A percentile compares a stretch with the other conserved stretches of the same genome.
These are phyloP conservation scores for Candida namnaoensis DNA, from an alignment of 805 yeast genomes.

Conservation along the genomic window DNA sequence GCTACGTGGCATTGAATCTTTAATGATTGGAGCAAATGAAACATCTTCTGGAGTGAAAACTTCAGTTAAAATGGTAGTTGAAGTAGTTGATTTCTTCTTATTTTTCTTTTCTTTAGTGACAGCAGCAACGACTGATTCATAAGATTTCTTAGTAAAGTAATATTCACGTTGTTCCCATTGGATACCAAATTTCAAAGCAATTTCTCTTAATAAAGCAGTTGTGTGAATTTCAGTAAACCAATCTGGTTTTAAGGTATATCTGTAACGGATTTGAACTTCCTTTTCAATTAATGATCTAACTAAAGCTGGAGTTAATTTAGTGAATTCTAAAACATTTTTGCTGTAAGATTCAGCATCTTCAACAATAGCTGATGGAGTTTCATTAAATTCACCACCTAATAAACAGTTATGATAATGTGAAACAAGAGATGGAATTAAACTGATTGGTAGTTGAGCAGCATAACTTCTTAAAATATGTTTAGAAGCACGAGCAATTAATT, in stretches of 20 bases:
- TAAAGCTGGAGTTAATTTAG: constrained; percentile 34
- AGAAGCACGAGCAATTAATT: constrained; percentile 71
- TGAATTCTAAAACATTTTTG: constrained; percentile 29
- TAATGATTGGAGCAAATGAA: constrained; percentile 66
- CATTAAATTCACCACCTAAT: constrained; percentile 42
- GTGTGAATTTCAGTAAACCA: constrained; percentile 38
- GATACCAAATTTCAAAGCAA: constrained; percentile 74
- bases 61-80: constrained; percentile 14
- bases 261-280: constrained; percentile 56
- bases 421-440: constrained; percentile 50
- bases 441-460: constrained; percentile 37
- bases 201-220: constrained; percentile 48
- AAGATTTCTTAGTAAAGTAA: constrained; percentile 30
- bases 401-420: constrained; percentile 67
- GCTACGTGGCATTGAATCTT: constrained; percentile 61
- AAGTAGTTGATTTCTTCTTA: constrained; percentile 21
- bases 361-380: constrained; percentile 28
- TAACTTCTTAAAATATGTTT: constrained; percentile 62
- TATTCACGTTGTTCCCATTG: constrained; percentile 57
- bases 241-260: constrained; percentile 41
- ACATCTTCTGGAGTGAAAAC: constrained; percentile 58
- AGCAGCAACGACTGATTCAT: constrained; percentile 19
- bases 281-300: constrained; percentile 35
- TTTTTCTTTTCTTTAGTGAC: constrained; percentile 20
- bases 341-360: constrained; percentile 38